phyloP scores from a whole-genome alignment of 2,329 filamentous ascomycete genomes.

The Beauveria caledonica region DNA sequence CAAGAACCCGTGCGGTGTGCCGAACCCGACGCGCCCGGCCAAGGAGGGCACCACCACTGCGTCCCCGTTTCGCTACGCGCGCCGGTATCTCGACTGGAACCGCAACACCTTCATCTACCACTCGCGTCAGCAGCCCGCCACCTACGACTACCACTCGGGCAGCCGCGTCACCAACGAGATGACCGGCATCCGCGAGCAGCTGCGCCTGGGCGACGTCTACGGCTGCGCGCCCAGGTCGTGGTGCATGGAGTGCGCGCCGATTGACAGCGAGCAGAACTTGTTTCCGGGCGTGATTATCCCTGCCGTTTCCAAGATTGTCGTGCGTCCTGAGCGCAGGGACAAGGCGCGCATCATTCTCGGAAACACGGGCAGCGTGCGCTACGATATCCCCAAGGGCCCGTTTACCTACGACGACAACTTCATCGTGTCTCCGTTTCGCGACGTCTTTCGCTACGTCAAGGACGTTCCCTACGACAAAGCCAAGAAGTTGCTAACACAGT shows the following conservation, averaged over 20 bases:
- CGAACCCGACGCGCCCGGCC: constrained; percentile 32
- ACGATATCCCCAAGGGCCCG: constrained; percentile 54
- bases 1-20: constrained; percentile 28
- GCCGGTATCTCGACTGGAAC: constrained; percentile 63
- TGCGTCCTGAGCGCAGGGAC: constrained; percentile 41
- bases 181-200: constrained; percentile 37
- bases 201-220: constrained; percentile 48
- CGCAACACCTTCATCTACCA: constrained; percentile 58
- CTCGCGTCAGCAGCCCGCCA: constrained; percentile 39
- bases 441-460: constrained; percentile 45
- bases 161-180: constrained; percentile 39
- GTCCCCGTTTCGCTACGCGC: constrained; percentile 39
- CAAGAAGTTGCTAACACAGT: constrained; percentile 23
- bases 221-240: constrained; percentile 54
- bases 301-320: constrained; percentile 42
- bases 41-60: constrained; percentile 22
- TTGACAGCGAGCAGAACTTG: constrained; percentile 43
- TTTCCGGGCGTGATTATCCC: constrained; percentile 41
- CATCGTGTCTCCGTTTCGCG: constrained; percentile 47
- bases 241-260: constrained; percentile 48
- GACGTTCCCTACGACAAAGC: constrained; percentile 41
- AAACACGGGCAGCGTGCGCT: constrained; percentile 54
- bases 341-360: constrained; percentile 47
- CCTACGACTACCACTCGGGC: constrained; percentile 43
- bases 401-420: constrained; percentile 48